Conservation (phyloP, 2,329 filamentous ascomycete genomes). For the Trichoderma koningiopsis region DNA sequence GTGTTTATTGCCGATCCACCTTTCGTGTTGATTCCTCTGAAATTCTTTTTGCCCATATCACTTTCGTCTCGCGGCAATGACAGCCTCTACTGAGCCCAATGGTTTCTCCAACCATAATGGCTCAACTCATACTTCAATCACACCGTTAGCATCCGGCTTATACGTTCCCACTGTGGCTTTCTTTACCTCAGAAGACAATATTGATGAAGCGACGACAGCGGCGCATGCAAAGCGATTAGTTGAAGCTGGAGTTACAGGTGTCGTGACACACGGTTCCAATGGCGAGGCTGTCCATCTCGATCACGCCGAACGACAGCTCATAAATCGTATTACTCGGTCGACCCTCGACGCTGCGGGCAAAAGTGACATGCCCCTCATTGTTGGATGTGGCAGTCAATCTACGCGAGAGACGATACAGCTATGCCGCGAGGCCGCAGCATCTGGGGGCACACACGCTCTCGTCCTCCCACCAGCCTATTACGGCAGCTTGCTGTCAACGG, state of each 20-base stretch:
- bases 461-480: slow-evolving; percentile 72
- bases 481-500: slow-evolving; percentile 58
- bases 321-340: slow-evolving; percentile 63
- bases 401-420: slow-evolving; percentile 67
- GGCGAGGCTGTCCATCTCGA: slow-evolving; percentile 73
- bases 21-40: neutral
- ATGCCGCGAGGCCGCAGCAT: slow-evolving; percentile 63
- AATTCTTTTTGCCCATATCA: neutral
- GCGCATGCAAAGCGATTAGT: slow-evolving; percentile 61
- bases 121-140: neutral
- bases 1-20: neutral
- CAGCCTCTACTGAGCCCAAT: slow-evolving; percentile 23
- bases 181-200: slow-evolving; percentile 56
- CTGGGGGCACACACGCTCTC: slow-evolving; percentile 68
- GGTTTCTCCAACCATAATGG: slow-evolving; percentile 15
- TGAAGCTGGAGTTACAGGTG: slow-evolving; percentile 63
- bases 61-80: slow-evolving; percentile 19
- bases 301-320: slow-evolving; percentile 62
- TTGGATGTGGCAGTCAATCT: slow-evolving; percentile 69
- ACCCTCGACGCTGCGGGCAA: slow-evolving; percentile 61
- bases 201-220: slow-evolving; percentile 55
- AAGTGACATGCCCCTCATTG: slow-evolving; percentile 61
- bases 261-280: slow-evolving; percentile 72
- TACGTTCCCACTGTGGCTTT: slow-evolving; percentile 67
- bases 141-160: slow-evolving; percentile 44